Conservation (phyloP, 371 early-diverging fungal species). For the Fennellomyces sp. region DNA sequence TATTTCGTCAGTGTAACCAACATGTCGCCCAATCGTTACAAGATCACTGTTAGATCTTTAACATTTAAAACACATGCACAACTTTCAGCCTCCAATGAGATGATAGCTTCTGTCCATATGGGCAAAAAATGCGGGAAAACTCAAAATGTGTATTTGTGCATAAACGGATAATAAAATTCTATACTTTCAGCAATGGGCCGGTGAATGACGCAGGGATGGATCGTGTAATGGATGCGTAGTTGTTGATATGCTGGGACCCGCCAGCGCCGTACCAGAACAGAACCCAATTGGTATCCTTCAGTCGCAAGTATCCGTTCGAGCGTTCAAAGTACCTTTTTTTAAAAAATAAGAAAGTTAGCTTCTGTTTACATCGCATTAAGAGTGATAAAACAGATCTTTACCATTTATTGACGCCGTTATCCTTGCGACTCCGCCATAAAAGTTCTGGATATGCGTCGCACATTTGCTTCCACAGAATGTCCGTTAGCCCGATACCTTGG, state of each 20-base stretch:
- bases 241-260: constrained; percentile 40
- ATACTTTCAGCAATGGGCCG: constrained; percentile 1
- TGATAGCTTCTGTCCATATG: neutral
- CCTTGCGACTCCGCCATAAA: constrained; percentile 86
- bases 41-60: neutral
- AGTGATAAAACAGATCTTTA: constrained; percentile 16
- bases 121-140: no score
- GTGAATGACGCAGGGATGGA: constrained; percentile 46
- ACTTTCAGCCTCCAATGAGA: neutral
- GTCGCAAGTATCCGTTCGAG: constrained; percentile 71
- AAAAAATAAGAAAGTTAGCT: no score
- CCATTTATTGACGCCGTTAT: constrained; percentile 94
- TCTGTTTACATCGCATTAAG: neutral
- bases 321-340: constrained; percentile 90
- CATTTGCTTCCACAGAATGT: constrained; percentile 88
- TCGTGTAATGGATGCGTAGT: constrained; percentile 36
- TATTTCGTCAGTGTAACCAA: no score
- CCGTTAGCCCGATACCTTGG: constrained; percentile 93
- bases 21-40: neutral
- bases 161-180: no score
- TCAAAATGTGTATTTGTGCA: no score
- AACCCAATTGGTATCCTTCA: constrained; percentile 73
- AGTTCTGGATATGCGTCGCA: constrained; percentile 71
- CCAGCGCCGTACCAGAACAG: constrained; percentile 77
- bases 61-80: neutral